phyloP scores from a whole-genome alignment of 768 basidiomycete species.

The Ramaria sp. region DNA sequence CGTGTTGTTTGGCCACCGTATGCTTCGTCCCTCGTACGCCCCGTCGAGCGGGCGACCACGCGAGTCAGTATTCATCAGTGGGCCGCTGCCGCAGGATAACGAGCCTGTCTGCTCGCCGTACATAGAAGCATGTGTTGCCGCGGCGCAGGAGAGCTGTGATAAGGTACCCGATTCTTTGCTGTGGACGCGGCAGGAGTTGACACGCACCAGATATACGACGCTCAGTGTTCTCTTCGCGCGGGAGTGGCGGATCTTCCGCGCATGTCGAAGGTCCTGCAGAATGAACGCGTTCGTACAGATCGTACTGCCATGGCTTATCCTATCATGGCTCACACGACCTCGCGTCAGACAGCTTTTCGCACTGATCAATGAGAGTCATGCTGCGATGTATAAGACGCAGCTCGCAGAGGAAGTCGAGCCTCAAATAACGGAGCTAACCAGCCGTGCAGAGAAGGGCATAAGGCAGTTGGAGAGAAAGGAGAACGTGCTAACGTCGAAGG shows the following conservation, averaged over 20 bases:
- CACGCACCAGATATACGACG: conserved; percentile 40
- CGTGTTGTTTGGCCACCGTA: not conserved
- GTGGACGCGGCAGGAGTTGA: conserved; percentile 23
- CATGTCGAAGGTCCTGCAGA: conserved; percentile 57
- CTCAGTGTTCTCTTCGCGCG: conserved; percentile 55
- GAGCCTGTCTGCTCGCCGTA: conserved; percentile 64
- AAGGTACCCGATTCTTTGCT: conserved; percentile 8
- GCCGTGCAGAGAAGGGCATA: conserved; percentile 60
- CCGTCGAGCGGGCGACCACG: conserved; percentile 22
- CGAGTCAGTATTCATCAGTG: conserved; percentile 64
- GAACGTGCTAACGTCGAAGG: conserved; percentile 52
- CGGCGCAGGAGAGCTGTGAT: conserved; percentile 75
- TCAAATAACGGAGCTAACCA: conserved; percentile 63
- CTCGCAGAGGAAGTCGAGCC: conserved; percentile 76
- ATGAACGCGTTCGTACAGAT: conserved; percentile 44
- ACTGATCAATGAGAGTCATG: conserved; percentile 59
- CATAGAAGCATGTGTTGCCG: conserved; percentile 63
- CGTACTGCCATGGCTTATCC: not conserved
- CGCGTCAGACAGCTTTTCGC: conserved; percentile 47
- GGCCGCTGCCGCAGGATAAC: conserved; percentile 51
- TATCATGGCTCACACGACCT: not conserved
- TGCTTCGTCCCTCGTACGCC: conserved; percentile 7
- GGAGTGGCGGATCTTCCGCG: conserved; percentile 65
- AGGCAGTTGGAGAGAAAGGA: conserved; percentile 53
- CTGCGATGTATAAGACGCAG: conserved; percentile 65